A percentile compares a stretch with the other conserved stretches of the same genome.
Evolutionary conservation across 768 basidiomycete genomes (phyloP).

Genomic region (Pulveroboletus sp.): DNA sequence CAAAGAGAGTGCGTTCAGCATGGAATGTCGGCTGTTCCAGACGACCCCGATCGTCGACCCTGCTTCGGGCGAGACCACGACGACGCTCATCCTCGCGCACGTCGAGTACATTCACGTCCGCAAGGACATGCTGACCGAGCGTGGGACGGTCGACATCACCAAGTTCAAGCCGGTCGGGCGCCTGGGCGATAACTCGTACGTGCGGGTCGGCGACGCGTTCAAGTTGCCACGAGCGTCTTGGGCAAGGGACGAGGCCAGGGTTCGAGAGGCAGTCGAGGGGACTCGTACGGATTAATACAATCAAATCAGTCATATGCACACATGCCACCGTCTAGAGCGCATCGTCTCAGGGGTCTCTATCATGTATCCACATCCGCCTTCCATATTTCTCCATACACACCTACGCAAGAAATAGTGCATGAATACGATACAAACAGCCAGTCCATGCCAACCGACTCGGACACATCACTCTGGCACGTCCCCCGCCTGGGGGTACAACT

Average conservation of each 20-base stretch:
- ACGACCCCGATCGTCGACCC: conserved; percentile 34
- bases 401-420: too few relatives aligned
- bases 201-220: conserved; percentile 22
- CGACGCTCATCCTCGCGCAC: conserved; percentile 36
- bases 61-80: conserved; percentile 18
- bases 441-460: not conserved
- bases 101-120: conserved; percentile 42
- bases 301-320: too few relatives aligned
- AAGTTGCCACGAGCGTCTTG: conserved; percentile 11
- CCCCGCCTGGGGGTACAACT: conserved; percentile 43
- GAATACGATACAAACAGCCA: too few relatives aligned
- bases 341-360: too few relatives aligned
- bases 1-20: conserved; percentile 43
- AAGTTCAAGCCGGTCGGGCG: conserved; percentile 34
- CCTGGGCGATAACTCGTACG: conserved; percentile 38
- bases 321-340: not conserved
- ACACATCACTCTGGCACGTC: conserved; percentile 4
- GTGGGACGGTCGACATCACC: conserved; percentile 33
- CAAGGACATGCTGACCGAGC: conserved; percentile 34
- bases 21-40: conserved; percentile 39
- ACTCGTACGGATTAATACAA: not conserved
- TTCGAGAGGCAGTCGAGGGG: conserved; percentile 6
- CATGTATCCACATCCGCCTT: too few relatives aligned
- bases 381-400: too few relatives aligned
- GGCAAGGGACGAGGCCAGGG: conserved; percentile 8